Base-by-base conservation (phyloP, 495 filamentous ascomycete species). In the Neurospora sp. region DNA sequence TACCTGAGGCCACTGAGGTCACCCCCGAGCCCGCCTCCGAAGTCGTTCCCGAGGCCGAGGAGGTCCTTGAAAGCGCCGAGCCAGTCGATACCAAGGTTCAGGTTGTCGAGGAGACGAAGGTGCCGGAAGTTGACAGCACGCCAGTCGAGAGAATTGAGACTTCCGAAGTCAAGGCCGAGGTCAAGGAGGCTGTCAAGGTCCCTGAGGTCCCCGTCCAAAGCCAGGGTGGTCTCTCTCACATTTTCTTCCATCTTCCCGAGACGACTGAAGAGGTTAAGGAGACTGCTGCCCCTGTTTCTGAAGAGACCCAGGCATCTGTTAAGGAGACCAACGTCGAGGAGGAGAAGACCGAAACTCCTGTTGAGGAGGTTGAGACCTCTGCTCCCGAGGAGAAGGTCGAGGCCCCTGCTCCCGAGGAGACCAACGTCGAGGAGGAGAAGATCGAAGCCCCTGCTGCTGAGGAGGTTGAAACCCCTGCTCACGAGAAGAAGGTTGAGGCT, bases 241-340 rank as follows among this genome's bases (percentile, higher is more conserved):
- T 66, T 66, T 66, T 66, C 53, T 66, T 66, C 27, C 27, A 66
- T 35, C 5, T 66, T 41, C 38, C 61, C 38, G 37, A 61, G 5
- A 46, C 35, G 40, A 68, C 71, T 31, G 71, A 39, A 8, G 40
- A 68, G 27, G 71, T 16, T 8, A 37, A 66, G 69, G 69, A 69
- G 22, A 70, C 40, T 41, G 42, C 53, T 42, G 6, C 40, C 7
- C 53, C 39, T 38, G 27, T 61, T 27, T 8, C 53, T 16, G 18
- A 69, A 20, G 73, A 75, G 39, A 40, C 74, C 37, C 37, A 70
- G 7, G 70, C 70, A 12, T 35, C 70, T 18, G 41, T 14, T 11
- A 42, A 72, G 22, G 73, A 73, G 39, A 37, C 72, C 14, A 68
- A 69, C 41, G 71, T 48, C 38, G 71, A 42, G 39, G 38, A 59